Evolutionary conservation across 106 monocot genomes (phyloP).

Genomic region (Posidonia australis): DNA sequence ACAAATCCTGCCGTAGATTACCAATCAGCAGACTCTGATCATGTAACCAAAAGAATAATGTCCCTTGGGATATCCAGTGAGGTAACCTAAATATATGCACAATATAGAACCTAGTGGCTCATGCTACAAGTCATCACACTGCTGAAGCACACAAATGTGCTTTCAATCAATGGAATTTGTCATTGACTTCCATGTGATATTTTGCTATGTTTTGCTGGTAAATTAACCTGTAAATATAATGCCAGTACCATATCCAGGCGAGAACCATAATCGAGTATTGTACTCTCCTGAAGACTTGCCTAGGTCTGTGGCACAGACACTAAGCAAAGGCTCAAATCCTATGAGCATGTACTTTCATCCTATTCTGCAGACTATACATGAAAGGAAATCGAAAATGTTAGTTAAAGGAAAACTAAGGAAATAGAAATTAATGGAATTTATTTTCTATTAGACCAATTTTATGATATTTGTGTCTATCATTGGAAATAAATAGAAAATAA

Average conservation of each 20-base stretch:
- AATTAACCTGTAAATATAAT: constrained; percentile 51
- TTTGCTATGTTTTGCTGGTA: constrained; percentile 19
- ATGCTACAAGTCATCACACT: neutral
- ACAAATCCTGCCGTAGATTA: constrained; percentile 45
- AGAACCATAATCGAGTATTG: constrained; percentile 16
- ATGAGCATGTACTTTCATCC: constrained; percentile 32
- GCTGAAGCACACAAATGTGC: too few species aligned
- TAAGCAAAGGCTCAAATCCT: constrained; percentile 20
- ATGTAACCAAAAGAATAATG: constrained; percentile 40
- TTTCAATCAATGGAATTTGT: neutral
- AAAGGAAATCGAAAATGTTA: too few species aligned
- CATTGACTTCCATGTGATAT: neutral
- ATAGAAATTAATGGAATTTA: too few species aligned
- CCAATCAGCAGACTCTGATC: constrained; percentile 67
- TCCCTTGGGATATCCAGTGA: constrained; percentile 56
- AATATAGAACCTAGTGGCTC: neutral
- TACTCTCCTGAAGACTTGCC: constrained; percentile 24
- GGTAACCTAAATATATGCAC: constrained; percentile 19
- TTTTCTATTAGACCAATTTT: too few species aligned
- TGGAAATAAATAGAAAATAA: too few species aligned
- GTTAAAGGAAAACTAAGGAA: too few species aligned
- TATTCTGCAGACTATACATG: constrained; percentile 18
- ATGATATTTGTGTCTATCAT: too few species aligned
- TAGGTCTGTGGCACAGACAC: constrained; percentile 13
- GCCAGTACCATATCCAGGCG: constrained; percentile 34